A percentile compares a stretch with the other conserved stretches of the same genome.
These are phyloP conservation scores for Fusarium marasasianum DNA, from an alignment of 2,329 filamentous ascomycete species.

Conservation along the genomic window DNA sequence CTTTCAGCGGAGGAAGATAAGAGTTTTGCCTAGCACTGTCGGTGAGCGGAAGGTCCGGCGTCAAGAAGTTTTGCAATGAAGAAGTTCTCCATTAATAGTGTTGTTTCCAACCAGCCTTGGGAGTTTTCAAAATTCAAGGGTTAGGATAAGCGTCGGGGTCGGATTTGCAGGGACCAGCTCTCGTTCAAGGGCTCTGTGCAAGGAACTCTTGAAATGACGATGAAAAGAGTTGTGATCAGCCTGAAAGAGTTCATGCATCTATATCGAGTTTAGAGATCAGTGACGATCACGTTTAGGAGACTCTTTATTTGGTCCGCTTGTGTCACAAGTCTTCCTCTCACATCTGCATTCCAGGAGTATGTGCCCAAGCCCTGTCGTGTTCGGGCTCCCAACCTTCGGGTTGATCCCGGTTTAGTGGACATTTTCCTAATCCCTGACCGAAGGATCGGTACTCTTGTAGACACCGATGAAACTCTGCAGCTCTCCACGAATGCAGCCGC, in stretches of 20 bases:
- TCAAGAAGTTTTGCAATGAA: conserved; percentile 6
- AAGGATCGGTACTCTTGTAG: conserved; percentile 35
- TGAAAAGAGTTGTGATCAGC: neutral
- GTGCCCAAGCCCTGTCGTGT: conserved; percentile 12
- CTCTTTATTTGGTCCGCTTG: neutral
- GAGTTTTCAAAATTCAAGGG: conserved; percentile 20
- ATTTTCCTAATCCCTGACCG: conserved; percentile 34
- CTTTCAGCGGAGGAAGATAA: conserved; percentile 22
- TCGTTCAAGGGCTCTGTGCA: neutral
- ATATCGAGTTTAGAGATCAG: neutral
- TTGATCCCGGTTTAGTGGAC: conserved; percentile 22
- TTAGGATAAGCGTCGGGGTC: conserved; percentile 13
- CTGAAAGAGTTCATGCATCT: neutral
- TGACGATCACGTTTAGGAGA: neutral
- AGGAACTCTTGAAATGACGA: neutral
- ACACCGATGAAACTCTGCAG: conserved; percentile 39
- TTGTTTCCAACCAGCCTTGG: conserved; percentile 7
- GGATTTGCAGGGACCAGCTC: conserved; percentile 7
- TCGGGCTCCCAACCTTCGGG: conserved; percentile 13
- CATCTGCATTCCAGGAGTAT: conserved; percentile 3
- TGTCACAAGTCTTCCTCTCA: neutral
- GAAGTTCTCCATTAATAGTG: neutral
- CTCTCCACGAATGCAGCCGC: conserved; percentile 27
- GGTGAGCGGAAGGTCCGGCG: conserved; percentile 27
- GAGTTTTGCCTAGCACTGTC: conserved; percentile 29